Evolutionary conservation across 1,284 basidiomycete species (phyloP), one percentile per base, ranked within the genome.

Genomic region (Pseudozyma hubeiensis): DNA sequence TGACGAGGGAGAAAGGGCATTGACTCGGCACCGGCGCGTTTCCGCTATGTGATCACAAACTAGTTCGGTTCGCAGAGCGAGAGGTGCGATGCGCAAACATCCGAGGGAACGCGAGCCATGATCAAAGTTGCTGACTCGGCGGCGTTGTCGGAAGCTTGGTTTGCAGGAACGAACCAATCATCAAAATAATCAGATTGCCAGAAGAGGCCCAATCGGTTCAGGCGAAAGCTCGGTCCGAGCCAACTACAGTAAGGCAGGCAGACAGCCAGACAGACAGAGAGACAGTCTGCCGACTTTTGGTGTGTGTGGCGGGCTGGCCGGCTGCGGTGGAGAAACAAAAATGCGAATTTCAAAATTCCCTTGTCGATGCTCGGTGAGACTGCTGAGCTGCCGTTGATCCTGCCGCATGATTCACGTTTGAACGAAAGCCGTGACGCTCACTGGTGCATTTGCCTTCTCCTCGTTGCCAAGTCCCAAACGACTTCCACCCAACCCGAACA

Each of bases 101-200:
- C 24, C 24, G 24, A 24, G 24, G 24, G 24, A 24, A 24, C 24
- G 24, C 24, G 24, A 24, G 24, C 24, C 4, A 37, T 5, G 35
- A 10, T 9, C 35, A 14, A 37, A 37, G 5, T 37, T 9, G 35
- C 35, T 10, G 35, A 37, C 35, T 37, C 16, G 35, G 35, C 11
- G 49, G 49, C 34, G 37, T 40, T 35, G 49, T 17, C 14, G 49
- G 37, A 13, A 35, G 17, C 34, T 14, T 19, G 37, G 8, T 10
- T 11, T 49, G 17, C 17, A 30, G 37, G 40, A 34, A 29, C 44
- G 29, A 45, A 52, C 46, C 49, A 39, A 37, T 37, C 7, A 49
- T 8, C 35, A 7, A 24, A 24, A 13, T 59, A 51, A 59, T 59
- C 56, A 59, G 49, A 59, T 59, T 8, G n/a, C 41, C 16, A 33